Evolutionary conservation across 164 flowering plant genomes (phyloP).

Genomic region (Vitis rupestris): DNA sequence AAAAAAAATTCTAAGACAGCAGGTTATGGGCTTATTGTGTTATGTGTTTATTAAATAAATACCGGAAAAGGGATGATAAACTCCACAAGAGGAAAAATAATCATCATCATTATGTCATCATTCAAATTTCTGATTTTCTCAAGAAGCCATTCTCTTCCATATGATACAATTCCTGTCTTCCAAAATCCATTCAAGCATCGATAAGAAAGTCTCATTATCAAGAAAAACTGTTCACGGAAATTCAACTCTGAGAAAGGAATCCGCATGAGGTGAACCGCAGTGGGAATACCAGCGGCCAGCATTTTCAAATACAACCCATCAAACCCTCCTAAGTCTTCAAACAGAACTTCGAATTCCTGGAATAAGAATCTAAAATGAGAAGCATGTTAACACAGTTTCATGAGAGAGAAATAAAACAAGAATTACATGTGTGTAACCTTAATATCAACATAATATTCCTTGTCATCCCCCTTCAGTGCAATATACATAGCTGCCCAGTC

Average conservation of each 20-base stretch:
- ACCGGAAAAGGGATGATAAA: conserved; percentile 70
- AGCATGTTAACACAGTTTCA: background rate
- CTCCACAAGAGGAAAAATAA: conserved; percentile 69
- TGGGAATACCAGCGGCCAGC: conserved; percentile 78
- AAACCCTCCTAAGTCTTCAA: conserved; percentile 89
- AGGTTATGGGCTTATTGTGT: background rate
- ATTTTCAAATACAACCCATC: conserved; percentile 83
- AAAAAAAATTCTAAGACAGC: too few species aligned
- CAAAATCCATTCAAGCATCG: conserved; percentile 52
- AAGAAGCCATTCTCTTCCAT: conserved; percentile 39
- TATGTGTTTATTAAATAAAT: conserved; percentile 10
- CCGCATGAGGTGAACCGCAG: conserved; percentile 84
- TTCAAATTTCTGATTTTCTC: conserved; percentile 42
- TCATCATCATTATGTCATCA: conserved; percentile 71
- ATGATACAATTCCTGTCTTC: conserved; percentile 46
- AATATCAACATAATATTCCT: conserved; percentile 67
- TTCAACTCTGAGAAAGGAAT: conserved; percentile 89
- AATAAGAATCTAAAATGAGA: conserved; percentile 15
- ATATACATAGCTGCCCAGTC: conserved; percentile 91
- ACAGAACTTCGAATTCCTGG: conserved; percentile 80
- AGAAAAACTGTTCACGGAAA: conserved; percentile 60
- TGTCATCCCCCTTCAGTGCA: conserved; percentile 74
- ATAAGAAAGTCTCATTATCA: conserved; percentile 41
- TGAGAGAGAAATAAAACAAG: background rate
- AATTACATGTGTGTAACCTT: conserved; percentile 41